Base-by-base conservation (phyloP, 352 stramenopile genomes). In the Globisporangium rhizosaccharum region DNA sequence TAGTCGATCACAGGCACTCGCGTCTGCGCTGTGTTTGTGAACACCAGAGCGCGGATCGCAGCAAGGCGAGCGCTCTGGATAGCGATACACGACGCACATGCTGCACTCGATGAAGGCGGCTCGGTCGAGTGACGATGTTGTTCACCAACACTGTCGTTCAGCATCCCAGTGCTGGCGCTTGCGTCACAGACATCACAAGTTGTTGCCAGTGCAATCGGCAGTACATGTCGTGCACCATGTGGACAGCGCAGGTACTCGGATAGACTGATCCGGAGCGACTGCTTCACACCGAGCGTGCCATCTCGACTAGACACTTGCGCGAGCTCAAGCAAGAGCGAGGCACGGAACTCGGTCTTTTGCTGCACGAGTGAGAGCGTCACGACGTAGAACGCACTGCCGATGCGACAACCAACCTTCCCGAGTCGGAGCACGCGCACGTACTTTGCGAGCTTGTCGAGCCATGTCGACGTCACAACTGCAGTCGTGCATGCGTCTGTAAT, bases 271-370 rank as follows among this genome's bases (percentile, higher is more conserved):
- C 61, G 66, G 17, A 85, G 25, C 8, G 66, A 74, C 25, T 85
- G 73, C 7, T 63, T 73, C 17, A 48, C 64, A 9, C 41, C 51
- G 44, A 48, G 9, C 14, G 20, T n/a, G 46, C 48, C 11, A 20
- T 12, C 17, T 51, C 54, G 15, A 47, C 2, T 20, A 1, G 61
- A 42, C 9, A 76, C 23, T 28, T 56, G 57, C 26, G 63, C 69
- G 20, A 85, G 26, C 53, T 86, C 72, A 28, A 88, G 55, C 1
- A 83, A 51, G 49, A 88, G 66, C 11, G 80, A 68, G 2, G 73
- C 60, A 6, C 76, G 72, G 53, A 80, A 88, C 51, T 86, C 72
- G 1, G 70, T 79, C 55, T 86, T 88, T 30, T 83, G 71, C 56
- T 88, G 79, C 12, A 88, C 79, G 28, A 84, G 28, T 5, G 66